phyloP scores from a whole-genome alignment of 2,329 filamentous ascomycete genomes.

The Penicillium crustosum region DNA sequence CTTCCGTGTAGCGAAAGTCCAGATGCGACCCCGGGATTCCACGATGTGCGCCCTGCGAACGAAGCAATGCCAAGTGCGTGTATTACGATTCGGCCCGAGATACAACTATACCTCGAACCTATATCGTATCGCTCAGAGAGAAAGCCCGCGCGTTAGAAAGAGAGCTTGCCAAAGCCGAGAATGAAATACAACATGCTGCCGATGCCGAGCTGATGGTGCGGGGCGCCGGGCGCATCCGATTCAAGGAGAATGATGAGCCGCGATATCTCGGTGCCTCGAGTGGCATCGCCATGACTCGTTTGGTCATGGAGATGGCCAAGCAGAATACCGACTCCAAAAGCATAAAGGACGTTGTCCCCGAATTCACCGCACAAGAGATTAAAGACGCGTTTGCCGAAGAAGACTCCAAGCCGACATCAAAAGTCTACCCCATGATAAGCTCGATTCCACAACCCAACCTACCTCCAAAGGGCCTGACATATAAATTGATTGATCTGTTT shows the following conservation, averaged over 20 bases:
- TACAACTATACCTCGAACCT: conserved; percentile 81
- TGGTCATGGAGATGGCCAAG: conserved; percentile 96
- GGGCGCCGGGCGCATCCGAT: conserved; percentile 78
- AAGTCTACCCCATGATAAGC: conserved; percentile 88
- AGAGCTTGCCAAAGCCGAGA: conserved; percentile 75
- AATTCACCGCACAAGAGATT: conserved; percentile 65
- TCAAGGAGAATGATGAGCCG: conserved; percentile 82
- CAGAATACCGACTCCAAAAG: conserved; percentile 86
- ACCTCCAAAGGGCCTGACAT: conserved; percentile 70
- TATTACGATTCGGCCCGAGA: conserved; percentile 91
- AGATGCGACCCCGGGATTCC: conserved; percentile 91
- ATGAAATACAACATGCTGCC: conserved; percentile 68
- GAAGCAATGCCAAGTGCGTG: conserved; percentile 86
- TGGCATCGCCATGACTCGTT: conserved; percentile 88
- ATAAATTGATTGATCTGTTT: conserved; percentile 80
- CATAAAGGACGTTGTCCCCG: conserved; percentile 88
- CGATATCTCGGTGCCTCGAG: conserved; percentile 92
- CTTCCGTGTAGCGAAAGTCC: conserved; percentile 73
- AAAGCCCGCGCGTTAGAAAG: conserved; percentile 78
- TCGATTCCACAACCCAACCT: conserved; percentile 74
- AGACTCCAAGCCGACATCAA: conserved; percentile 65
- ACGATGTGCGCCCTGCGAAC: conserved; percentile 87
- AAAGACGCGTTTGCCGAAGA: conserved; percentile 68
- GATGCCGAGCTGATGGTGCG: conserved; percentile 83
- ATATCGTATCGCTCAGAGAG: conserved; percentile 89